These are phyloP conservation scores for Penicillium fimorum DNA, from an alignment of 495 filamentous ascomycete genomes.

Conservation along the genomic window DNA sequence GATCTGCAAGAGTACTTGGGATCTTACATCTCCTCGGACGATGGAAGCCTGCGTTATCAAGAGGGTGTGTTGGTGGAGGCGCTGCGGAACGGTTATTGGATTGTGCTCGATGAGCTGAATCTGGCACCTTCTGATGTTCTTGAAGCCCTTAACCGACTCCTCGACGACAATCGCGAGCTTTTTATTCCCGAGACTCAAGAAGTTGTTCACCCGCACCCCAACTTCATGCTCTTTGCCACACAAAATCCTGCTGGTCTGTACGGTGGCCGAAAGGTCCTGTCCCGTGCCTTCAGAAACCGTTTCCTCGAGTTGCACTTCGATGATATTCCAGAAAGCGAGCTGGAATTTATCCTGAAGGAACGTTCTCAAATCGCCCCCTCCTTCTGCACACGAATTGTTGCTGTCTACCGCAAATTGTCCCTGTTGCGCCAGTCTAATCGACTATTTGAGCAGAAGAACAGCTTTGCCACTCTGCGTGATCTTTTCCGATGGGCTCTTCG, in stretches of 20 bases:
- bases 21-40: constrained; percentile 81
- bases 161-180: constrained; percentile 97
- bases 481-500: constrained; percentile 96
- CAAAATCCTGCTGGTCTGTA: constrained; percentile 97
- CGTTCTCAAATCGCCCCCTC: constrained; percentile 86
- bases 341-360: constrained; percentile 89
- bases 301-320: constrained; percentile 98
- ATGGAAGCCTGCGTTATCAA: constrained; percentile 83
- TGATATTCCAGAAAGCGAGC: constrained; percentile 92
- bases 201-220: constrained; percentile 80
- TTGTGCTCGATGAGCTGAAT: constrained; percentile 96
- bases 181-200: constrained; percentile 97
- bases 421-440: constrained; percentile 82
- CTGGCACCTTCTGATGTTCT: constrained; percentile 94
- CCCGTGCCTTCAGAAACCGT: constrained; percentile 91
- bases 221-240: constrained; percentile 99
- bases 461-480: constrained; percentile 94
- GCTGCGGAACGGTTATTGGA: constrained; percentile 91
- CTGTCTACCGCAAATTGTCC: constrained; percentile 91
- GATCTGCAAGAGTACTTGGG: constrained; percentile 98
- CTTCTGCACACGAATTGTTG: constrained; percentile 84
- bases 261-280: constrained; percentile 88
- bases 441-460: constrained; percentile 94
- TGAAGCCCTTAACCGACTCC: constrained; percentile 88
- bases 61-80: constrained; percentile 94